Base-by-base conservation (phyloP, 148 eudicot species). In the Rhododendron henanense region DNA sequence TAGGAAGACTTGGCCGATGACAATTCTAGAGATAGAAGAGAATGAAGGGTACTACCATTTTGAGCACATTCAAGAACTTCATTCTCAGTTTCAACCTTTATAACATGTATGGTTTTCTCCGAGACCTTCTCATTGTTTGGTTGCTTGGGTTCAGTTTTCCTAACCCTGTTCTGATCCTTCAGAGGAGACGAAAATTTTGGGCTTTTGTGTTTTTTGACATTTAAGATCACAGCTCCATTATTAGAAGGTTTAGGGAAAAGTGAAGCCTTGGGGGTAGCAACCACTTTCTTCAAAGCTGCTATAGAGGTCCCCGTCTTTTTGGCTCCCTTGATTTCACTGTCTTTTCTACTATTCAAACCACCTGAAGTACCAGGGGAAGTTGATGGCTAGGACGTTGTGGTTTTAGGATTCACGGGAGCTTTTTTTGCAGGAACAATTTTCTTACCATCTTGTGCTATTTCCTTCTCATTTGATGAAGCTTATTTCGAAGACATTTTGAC, bases 101-200 rank as follows among this genome's bases (percentile, higher is more conserved):
- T 87, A 84, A 89, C 90, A 87, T 91, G 93, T 92, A 94, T 85
- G 63, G 92, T 92, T 90, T 91, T 93, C 91, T 92, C 98, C 19
- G 87, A 84, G 18, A 88, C 87, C 81, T 55, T 87, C 83, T 90
- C 90, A 63, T 55, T 50, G 25, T 33, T 48, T 13, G 88, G 57
- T 51, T 81, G 82, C 67, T 89, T 87, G 28, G 83, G 44, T 83
- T 86, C 90, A 76, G 86, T 79, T 85, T 84, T 86, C 18, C 78
- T 73, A 33, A 69, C 85, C 44, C 82, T 78, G 23, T 85, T 89
- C 87, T 84, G 86, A 82, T 87, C 85, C 88, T 90, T 88, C 53
- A 77, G 67, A 88, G 92, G 86, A 82, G 90, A 82, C 80, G 65
- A 14, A 78, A 79, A 57, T 82, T 89, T 94, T 67, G 39, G 81